Conservation (phyloP, 768 basidiomycete genomes). For the Tubosaeta sp. region DNA sequence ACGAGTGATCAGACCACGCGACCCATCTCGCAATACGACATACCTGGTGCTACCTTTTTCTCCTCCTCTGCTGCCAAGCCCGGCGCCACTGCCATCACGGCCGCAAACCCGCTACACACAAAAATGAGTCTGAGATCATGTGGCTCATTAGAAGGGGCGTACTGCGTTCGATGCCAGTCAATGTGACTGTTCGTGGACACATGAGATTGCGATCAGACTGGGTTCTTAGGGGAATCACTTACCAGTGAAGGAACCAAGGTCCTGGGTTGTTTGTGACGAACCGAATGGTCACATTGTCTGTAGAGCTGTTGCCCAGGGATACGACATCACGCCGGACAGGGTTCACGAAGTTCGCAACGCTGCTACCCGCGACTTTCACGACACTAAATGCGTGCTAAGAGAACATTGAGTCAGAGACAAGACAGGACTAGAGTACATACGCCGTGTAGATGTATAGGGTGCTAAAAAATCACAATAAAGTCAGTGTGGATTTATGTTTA, state of each 20-base stretch:
- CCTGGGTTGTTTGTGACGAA: conserved; percentile 67
- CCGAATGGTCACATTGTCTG: conserved; percentile 49
- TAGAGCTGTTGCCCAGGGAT: conserved; percentile 21
- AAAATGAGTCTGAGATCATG: not conserved
- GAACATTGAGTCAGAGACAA: not conserved
- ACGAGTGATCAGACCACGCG: not conserved
- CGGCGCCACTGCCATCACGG: conserved; percentile 27
- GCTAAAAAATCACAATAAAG: conserved; percentile 14
- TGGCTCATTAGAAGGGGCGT: not conserved
- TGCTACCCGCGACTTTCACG: conserved; percentile 29
- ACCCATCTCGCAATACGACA: not conserved
- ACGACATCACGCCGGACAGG: conserved; percentile 36
- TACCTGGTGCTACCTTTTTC: conserved; percentile 18
- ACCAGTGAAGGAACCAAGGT: conserved; percentile 52
- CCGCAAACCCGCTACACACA: conserved; percentile 24
- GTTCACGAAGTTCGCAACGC: conserved; percentile 32
- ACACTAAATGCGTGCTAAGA: conserved; percentile 36
- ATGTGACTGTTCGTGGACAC: conserved; percentile 18
- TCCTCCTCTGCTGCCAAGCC: conserved; percentile 5
- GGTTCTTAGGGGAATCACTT: not conserved
- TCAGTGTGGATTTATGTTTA: not conserved
- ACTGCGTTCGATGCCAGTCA: conserved; percentile 29
- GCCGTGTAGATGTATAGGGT: conserved; percentile 41
- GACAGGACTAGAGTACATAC: conserved; percentile 20
- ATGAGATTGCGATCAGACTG: not conserved